Conservation (phyloP, 2,329 filamentous ascomycete genomes). For the Pyricularia grisea region DNA sequence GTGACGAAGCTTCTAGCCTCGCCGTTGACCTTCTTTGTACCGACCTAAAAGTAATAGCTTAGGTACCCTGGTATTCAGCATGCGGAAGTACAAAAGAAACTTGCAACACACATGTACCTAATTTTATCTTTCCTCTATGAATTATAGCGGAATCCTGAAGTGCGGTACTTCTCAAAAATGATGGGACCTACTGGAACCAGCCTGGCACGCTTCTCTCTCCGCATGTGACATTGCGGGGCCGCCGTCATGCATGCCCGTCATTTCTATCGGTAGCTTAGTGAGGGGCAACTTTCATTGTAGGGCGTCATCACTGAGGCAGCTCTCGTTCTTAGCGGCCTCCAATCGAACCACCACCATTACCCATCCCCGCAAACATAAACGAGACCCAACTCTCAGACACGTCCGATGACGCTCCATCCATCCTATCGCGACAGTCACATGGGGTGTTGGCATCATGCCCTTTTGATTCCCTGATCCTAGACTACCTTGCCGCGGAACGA, state of each 20-base stretch:
- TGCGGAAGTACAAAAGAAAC: background rate
- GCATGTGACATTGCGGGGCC: background rate
- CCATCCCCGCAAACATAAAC: background rate
- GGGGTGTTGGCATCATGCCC: background rate
- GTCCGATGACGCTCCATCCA: background rate
- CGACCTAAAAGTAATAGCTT: background rate
- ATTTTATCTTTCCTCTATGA: background rate
- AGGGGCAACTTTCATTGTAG: background rate
- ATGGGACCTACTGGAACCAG: too few relatives aligned
- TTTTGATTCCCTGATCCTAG: background rate
- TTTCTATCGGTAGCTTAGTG: background rate
- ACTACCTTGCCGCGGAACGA: background rate
- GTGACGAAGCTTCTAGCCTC: background rate
- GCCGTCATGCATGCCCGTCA: background rate
- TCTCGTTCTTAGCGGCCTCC: background rate
- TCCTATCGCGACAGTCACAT: background rate
- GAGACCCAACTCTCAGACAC: background rate
- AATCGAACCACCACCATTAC: background rate
- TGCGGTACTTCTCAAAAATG: background rate
- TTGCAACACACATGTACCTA: background rate
- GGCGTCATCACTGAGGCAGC: background rate
- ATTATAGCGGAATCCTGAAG: background rate
- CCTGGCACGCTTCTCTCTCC: background rate
- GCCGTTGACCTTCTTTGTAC: background rate
- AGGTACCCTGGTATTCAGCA: background rate